Percentiles rank a stretch among this genome's conserved stretches.
These are phyloP conservation scores for Cutaneotrichosporon sp. DNA, from an alignment of 1,284 basidiomycete species.

Conservation along the genomic window DNA sequence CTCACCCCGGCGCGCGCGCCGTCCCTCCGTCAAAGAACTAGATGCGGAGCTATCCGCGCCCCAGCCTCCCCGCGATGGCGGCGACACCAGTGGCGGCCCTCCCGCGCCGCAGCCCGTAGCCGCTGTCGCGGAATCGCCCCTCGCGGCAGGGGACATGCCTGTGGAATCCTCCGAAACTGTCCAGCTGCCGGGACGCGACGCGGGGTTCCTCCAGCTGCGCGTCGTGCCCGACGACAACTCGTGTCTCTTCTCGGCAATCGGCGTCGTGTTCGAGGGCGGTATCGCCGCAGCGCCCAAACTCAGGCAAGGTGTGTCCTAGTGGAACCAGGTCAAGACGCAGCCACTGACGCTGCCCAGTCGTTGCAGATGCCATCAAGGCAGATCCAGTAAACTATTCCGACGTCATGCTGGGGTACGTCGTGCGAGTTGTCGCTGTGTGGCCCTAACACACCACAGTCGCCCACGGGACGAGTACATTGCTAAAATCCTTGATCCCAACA, in stretches of 20 bases:
- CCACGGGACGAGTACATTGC: slow-evolving; percentile 68
- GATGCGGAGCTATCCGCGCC: slow-evolving; percentile 34
- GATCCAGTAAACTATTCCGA: slow-evolving; percentile 71
- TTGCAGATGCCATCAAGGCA: slow-evolving; percentile 68
- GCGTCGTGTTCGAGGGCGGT: slow-evolving; percentile 75
- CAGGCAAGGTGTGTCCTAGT: slow-evolving; percentile 30
- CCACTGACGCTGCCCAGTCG: slow-evolving; percentile 53
- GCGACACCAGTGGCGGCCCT: slow-evolving; percentile 3
- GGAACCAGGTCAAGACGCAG: background rate
- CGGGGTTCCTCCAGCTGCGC: slow-evolving; percentile 51
- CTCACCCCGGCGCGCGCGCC: slow-evolving; percentile 18
- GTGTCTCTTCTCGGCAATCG: slow-evolving; percentile 81
- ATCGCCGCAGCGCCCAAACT: slow-evolving; percentile 53
- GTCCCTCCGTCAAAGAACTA: slow-evolving; percentile 33
- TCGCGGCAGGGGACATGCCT: slow-evolving; percentile 16
- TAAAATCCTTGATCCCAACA: slow-evolving; percentile 68
- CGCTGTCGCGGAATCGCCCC: slow-evolving; percentile 13
- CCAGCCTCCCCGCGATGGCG: slow-evolving; percentile 20
- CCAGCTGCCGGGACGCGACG: slow-evolving; percentile 48
- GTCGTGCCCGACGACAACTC: slow-evolving; percentile 89
- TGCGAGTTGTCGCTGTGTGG: too few species aligned
- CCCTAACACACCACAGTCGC: slow-evolving; percentile 57
- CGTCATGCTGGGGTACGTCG: slow-evolving; percentile 69
- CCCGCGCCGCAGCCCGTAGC: slow-evolving; percentile 5
- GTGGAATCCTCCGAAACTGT: slow-evolving; percentile 27